A percentile compares a stretch with the other conserved stretches of the same genome.
Evolutionary conservation across 2,329 filamentous ascomycete genomes (phyloP).

Genomic region (Sporothrix humicola): DNA sequence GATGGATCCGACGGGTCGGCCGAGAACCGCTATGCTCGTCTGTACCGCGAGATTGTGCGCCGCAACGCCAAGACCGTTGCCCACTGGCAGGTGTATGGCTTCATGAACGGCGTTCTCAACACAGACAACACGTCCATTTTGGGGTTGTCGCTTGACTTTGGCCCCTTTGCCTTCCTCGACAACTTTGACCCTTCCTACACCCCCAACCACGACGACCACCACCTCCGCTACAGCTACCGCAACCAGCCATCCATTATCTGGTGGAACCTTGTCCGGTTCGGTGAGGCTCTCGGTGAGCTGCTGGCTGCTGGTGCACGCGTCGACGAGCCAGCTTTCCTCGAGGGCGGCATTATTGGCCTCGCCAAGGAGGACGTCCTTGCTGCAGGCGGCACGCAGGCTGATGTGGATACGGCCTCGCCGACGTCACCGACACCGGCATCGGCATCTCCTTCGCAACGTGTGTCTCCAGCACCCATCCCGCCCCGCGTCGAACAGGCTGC

Average conservation of each 20-base stretch:
- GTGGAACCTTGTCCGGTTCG: slow-evolving; percentile 96
- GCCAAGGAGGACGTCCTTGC: slow-evolving; percentile 32
- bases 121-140: slow-evolving; percentile 95
- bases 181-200: slow-evolving; percentile 95
- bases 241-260: slow-evolving; percentile 97
- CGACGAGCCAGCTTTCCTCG: slow-evolving; percentile 73
- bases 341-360: slow-evolving; percentile 65
- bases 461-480: slow-evolving; percentile 37
- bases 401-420: background rate
- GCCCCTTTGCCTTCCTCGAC: slow-evolving; percentile 97
- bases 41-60: slow-evolving; percentile 86
- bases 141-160: slow-evolving; percentile 90
- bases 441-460: background rate
- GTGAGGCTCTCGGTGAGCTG: slow-evolving; percentile 85
- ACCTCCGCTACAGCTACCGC: slow-evolving; percentile 86
- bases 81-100: slow-evolving; percentile 97
- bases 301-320: slow-evolving; percentile 76
- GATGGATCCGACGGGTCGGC: slow-evolving; percentile 57
- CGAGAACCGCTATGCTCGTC: slow-evolving; percentile 83
- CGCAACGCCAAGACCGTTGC: slow-evolving; percentile 89
- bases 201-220: slow-evolving; percentile 92
- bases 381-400: background rate
- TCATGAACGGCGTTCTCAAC: slow-evolving; percentile 98
- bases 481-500: slow-evolving; percentile 69
- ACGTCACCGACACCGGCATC: background rate